Conservation (phyloP, 179 eudicot genomes). For the Silene coronaria region DNA sequence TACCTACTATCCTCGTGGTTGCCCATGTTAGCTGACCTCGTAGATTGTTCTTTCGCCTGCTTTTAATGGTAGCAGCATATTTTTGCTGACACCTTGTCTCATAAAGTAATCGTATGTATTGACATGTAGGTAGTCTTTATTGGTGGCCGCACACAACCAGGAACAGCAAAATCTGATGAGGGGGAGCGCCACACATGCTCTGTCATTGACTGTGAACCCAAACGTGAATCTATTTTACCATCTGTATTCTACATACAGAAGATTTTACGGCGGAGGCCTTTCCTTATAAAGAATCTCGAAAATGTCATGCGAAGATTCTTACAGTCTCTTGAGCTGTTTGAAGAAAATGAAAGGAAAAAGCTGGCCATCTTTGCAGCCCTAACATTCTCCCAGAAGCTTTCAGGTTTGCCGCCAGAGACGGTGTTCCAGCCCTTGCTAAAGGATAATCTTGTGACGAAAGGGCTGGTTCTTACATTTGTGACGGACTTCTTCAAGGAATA, state of each 20-base stretch:
- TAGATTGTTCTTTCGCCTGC: no score
- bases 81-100: not conserved
- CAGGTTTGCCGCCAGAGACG: conserved; percentile 96
- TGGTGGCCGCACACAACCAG: conserved; percentile 98
- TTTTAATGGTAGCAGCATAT: not conserved
- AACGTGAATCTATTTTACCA: conserved; percentile 47
- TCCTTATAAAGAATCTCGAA: conserved; percentile 93
- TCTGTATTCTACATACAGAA: conserved; percentile 87
- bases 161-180: conserved; percentile 29
- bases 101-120: not conserved
- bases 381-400: conserved; percentile 93
- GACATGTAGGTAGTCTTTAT: no score
- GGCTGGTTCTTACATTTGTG: conserved; percentile 79
- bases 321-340: conserved; percentile 92
- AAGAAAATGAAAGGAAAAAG: conserved; percentile 84
- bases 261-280: conserved; percentile 79
- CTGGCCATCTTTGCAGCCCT: conserved; percentile 95
- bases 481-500: conserved; percentile 95
- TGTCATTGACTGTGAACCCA: conserved; percentile 41
- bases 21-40: no score
- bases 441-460: conserved; percentile 94
- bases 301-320: conserved; percentile 90
- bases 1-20: not conserved
- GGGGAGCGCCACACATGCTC: conserved; percentile 93
- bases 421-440: conserved; percentile 96